phyloP scores from a whole-genome alignment of 2,329 filamentous ascomycete species.

The Phaeosphaeriaceae sp. region DNA sequence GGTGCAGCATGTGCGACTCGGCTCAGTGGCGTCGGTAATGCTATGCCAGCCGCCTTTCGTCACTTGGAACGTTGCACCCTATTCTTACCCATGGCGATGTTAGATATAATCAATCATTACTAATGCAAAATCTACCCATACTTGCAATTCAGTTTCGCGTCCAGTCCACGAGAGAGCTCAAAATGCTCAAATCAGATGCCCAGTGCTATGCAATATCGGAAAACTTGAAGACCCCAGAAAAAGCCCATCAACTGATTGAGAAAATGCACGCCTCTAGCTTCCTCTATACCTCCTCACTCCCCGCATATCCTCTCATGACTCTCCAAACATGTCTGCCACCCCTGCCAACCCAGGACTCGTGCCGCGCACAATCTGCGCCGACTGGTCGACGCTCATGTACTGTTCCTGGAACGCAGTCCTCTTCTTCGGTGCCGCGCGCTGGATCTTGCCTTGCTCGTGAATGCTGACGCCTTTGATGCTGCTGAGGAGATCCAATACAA shows the following conservation, averaged over 20 bases:
- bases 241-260: too few species aligned
- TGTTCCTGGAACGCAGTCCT: constrained; percentile 46
- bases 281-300: too few species aligned
- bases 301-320: background rate
- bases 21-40: too few species aligned
- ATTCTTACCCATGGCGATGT: too few species aligned
- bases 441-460: constrained; percentile 88
- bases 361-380: constrained; percentile 45
- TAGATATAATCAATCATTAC: background rate
- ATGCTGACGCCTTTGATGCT: constrained; percentile 90
- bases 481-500: constrained; percentile 84
- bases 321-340: constrained; percentile 54
- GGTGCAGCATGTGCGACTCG: too few species aligned
- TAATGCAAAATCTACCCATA: background rate
- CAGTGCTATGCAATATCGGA: constrained; percentile 1
- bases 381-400: constrained; percentile 53
- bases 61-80: too few species aligned
- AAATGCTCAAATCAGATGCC: background rate
- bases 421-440: constrained; percentile 44
- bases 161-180: background rate
- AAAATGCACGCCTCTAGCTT: too few species aligned
- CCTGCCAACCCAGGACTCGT: constrained; percentile 52
- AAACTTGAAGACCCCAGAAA: background rate
- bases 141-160: background rate
- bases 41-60: too few species aligned